phyloP scores from a whole-genome alignment of 805 yeast genomes.

The Sugiyamaella chiloensis region DNA sequence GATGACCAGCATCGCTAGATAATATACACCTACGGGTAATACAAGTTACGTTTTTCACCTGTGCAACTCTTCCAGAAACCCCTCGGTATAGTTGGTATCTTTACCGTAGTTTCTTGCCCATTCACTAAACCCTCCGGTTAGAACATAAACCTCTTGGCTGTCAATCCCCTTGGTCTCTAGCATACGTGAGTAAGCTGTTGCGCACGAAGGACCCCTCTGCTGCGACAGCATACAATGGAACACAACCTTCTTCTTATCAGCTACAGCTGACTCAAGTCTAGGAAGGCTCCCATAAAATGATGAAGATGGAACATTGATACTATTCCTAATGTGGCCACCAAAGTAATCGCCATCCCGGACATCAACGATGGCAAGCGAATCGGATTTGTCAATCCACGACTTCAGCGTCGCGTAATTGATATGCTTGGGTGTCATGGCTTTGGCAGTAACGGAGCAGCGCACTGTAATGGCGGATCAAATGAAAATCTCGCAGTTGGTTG shows the following conservation, averaged over 20 bases:
- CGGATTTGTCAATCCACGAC: constrained; percentile 28
- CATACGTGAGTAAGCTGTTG: constrained; percentile 56
- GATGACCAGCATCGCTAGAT: too few relatives aligned
- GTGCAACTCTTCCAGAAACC: constrained; percentile 19
- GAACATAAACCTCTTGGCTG: constrained; percentile 56
- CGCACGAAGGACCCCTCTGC: constrained; percentile 87
- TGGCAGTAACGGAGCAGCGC: too few relatives aligned
- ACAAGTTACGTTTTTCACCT: constrained; percentile 9
- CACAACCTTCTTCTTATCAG: constrained; percentile 51
- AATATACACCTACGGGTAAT: too few relatives aligned
- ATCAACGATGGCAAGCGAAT: constrained; percentile 56
- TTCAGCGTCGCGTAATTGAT: constrained; percentile 28
- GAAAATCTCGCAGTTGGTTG: background rate
- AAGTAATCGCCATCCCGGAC: constrained; percentile 80
- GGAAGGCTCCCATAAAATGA: constrained; percentile 41
- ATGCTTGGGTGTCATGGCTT: constrained; percentile 12
- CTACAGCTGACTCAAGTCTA: constrained; percentile 38
- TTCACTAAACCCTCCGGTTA: constrained; percentile 77
- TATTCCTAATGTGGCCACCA: constrained; percentile 67
- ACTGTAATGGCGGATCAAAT: too few relatives aligned
- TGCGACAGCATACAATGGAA: constrained; percentile 93
- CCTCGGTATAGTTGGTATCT: constrained; percentile 22
- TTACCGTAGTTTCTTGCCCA: constrained; percentile 80
- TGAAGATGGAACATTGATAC: constrained; percentile 55
- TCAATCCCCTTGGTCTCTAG: constrained; percentile 30